Conservation (phyloP, 2,329 filamentous ascomycete genomes). For the Ascochyta rabiei region DNA sequence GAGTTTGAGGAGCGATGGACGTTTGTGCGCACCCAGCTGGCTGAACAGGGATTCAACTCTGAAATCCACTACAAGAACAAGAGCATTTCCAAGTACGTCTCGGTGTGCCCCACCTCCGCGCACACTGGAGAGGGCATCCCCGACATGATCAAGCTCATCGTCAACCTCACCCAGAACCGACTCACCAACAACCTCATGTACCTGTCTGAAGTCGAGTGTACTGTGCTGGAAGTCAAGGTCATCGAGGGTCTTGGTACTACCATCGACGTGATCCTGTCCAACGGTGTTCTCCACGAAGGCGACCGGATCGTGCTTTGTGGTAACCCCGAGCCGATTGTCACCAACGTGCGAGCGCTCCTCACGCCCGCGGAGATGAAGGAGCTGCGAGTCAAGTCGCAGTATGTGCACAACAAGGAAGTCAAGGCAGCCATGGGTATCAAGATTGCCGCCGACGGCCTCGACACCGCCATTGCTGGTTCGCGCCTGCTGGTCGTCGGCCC, state of each 20-base stretch:
- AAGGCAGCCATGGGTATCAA: conserved; percentile 99
- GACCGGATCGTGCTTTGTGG: conserved; percentile 95
- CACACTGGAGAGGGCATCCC: conserved; percentile 99
- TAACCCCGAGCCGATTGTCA: conserved; percentile 93
- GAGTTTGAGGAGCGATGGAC: conserved; percentile 92
- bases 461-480: conserved; percentile 95
- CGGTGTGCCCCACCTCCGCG: conserved; percentile 95
- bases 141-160: conserved; percentile 95
- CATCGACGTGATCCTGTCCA: conserved; percentile 95
- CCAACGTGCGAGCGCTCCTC: conserved; percentile 91
- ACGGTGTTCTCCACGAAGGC: conserved; percentile 92
- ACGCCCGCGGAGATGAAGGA: conserved; percentile 94
- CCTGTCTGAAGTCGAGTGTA: conserved; percentile 95
- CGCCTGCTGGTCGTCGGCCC: conserved; percentile 91
- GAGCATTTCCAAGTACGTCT: conserved; percentile 91
- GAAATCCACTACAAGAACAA: conserved; percentile 98
- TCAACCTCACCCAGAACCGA: conserved; percentile 91
- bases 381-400: conserved; percentile 90
- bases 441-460: conserved; percentile 94
- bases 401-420: conserved; percentile 99
- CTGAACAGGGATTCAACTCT: conserved; percentile 97
- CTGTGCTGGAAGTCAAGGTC: conserved; percentile 97
- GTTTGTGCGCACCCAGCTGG: conserved; percentile 90
- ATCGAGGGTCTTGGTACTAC: conserved; percentile 99
- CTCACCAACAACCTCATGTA: conserved; percentile 99